Evolutionary conservation across 1,284 basidiomycete species (phyloP), one percentile per base, ranked within the genome.

Genomic region (Exsudoporus floridanus): DNA sequence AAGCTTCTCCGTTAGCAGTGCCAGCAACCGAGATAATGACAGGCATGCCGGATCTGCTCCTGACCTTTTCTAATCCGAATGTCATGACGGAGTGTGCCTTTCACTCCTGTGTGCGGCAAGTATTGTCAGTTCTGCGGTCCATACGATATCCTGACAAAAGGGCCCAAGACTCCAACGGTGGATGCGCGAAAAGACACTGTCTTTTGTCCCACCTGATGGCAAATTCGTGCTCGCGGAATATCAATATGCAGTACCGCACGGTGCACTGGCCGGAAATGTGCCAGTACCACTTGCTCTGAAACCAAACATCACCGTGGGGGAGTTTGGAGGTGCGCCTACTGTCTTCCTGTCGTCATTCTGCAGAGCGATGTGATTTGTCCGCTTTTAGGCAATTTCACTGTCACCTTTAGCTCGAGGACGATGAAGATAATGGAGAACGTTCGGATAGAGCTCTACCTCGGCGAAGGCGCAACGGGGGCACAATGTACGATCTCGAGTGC

Each of bases 181-280:
- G 90, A 76, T 82, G 41, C 83, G 86, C 45, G 88, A 92, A 64
- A 86, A 84, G 59, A 75, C 81, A 0, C 76, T 98, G 48, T 95
- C 92, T 1, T 98, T 98, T 67, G 86, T 98, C 39, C 95, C 95
- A 4, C 95, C 95, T 2, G 95, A 98, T 64, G 95, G 95, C 10
- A 83, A 83, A 56, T 98, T 98, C 72, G 82, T 83, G 36, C 77
- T 98, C 27, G 83, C 90, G 69, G 90, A 94, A 63, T 98, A 97
- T 66, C 87, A 90, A 28, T 87, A 86, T 62, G 71, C 74, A 39
- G 56, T 44, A 49, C 69, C 55, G n/a, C 66, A 46, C 31, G 70
- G 45, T 27, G 65, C 56, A 14, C 46, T 69, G 31, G 55, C 60
- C 18, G 50, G 67, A 3, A 72, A 74, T 10, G 75, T 84, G 13